These are phyloP conservation scores for Sporothrix variecibatus DNA, from an alignment of 2,329 filamentous ascomycete genomes.

Conservation along the genomic window DNA sequence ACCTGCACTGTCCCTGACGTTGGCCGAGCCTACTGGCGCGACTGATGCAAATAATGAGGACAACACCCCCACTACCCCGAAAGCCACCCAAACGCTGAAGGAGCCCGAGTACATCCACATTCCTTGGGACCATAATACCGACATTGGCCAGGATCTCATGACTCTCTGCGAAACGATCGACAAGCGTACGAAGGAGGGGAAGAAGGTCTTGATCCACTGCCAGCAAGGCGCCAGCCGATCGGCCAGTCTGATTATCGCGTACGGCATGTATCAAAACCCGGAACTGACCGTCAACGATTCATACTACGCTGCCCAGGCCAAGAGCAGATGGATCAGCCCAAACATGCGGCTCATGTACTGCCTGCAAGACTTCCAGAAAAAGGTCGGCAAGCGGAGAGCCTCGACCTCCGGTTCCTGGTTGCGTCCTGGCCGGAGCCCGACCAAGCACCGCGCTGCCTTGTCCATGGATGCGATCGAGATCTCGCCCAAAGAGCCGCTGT, in stretches of 20 bases:
- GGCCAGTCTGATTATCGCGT: slow-evolving; percentile 82
- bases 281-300: slow-evolving; percentile 78
- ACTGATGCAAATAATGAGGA: slow-evolving; percentile 40
- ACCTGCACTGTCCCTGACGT: slow-evolving; percentile 20
- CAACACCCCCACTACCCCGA: slow-evolving; percentile 59
- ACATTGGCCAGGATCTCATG: slow-evolving; percentile 77
- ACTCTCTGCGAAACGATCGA: slow-evolving; percentile 76
- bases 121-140: slow-evolving; percentile 85
- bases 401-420: slow-evolving; percentile 50
- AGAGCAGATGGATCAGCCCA: slow-evolving; percentile 84
- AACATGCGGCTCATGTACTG: slow-evolving; percentile 94
- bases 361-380: slow-evolving; percentile 76
- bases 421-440: slow-evolving; percentile 55
- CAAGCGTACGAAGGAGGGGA: slow-evolving; percentile 68
- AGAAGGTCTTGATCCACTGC: slow-evolving; percentile 80
- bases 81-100: slow-evolving; percentile 46
- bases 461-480: slow-evolving; percentile 61
- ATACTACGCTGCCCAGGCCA: slow-evolving; percentile 76
- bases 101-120: slow-evolving; percentile 84
- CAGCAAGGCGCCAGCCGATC: slow-evolving; percentile 85
- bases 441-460: slow-evolving; percentile 61
- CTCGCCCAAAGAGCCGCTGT: slow-evolving; percentile 58
- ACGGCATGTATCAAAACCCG: slow-evolving; percentile 78
- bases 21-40: slow-evolving; percentile 27
- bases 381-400: slow-evolving; percentile 55